A percentile compares a stretch with the other conserved stretches of the same genome.
These are phyloP conservation scores for Dujonia santamariae DNA, from an alignment of 1,139 yeast species.

Conservation along the genomic window DNA sequence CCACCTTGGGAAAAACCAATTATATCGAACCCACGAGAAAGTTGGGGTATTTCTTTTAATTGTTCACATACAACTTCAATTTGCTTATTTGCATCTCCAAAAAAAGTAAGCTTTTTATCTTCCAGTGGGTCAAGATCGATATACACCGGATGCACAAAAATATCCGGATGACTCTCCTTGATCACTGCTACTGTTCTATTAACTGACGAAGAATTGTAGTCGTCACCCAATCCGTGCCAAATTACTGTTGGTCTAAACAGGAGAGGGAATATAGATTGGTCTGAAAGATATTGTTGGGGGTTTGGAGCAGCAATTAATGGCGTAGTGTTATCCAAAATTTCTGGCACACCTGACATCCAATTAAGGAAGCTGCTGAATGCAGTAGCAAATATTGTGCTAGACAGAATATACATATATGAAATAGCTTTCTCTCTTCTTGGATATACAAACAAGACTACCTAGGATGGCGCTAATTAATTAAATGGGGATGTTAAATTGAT, in stretches of 20 bases:
- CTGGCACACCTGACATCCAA: no score
- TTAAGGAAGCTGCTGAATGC: no score
- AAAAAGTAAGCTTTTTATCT: slow-evolving; percentile 54
- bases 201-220: slow-evolving; percentile 63
- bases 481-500: no score
- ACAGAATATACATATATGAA: no score
- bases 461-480: no score
- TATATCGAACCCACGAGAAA: slow-evolving; percentile 61
- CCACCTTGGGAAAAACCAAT: slow-evolving; percentile 88
- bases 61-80: slow-evolving; percentile 38
- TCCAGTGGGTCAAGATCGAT: slow-evolving; percentile 45
- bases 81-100: slow-evolving; percentile 56
- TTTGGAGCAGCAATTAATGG: no score
- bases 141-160: slow-evolving; percentile 50
- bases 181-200: slow-evolving; percentile 43
- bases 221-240: slow-evolving; percentile 88
- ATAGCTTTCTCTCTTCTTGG: no score
- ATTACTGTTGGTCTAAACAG: slow-evolving; percentile 17
- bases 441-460: no score
- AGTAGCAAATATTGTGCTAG: no score
- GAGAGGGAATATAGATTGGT: not conserved
- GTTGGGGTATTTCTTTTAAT: slow-evolving; percentile 35
- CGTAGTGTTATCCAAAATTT: no score
- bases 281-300: no score
- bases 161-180: slow-evolving; percentile 45